phyloP scores from a whole-genome alignment of 129 eudicot species.

The Centella asiatica region DNA sequence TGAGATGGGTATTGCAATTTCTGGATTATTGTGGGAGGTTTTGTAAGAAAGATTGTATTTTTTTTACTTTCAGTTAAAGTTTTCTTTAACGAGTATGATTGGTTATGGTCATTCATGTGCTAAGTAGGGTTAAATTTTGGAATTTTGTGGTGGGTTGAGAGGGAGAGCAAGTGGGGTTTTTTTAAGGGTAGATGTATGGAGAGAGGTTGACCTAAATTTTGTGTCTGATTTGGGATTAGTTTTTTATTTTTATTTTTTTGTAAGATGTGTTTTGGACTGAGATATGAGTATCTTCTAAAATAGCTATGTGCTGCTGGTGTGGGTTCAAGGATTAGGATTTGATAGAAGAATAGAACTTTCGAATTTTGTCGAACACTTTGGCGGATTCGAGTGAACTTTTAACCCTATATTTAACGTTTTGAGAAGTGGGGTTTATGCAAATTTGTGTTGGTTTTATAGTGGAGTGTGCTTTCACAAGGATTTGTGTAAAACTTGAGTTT shows the following conservation, averaged over 20 bases:
- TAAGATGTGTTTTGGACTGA: constrained; percentile 20
- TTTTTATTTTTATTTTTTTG: background rate
- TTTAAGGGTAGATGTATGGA: constrained; percentile 18
- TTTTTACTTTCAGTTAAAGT: constrained; percentile 1
- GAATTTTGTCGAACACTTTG: constrained; percentile 15
- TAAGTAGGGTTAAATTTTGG: constrained; percentile 45
- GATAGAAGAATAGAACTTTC: constrained; percentile 16
- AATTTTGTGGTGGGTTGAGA: constrained; percentile 46
- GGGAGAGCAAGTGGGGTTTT: constrained; percentile 39
- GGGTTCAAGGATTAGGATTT: constrained; percentile 17
- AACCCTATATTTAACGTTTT: background rate
- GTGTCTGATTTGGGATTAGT: constrained; percentile 34
- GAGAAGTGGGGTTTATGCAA: constrained; percentile 15
- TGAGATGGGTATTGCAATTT: constrained; percentile 2
- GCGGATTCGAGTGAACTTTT: constrained; percentile 12
- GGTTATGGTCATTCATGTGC: constrained; percentile 5
- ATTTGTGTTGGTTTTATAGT: constrained; percentile 9
- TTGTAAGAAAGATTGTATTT: background rate
- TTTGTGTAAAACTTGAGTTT: constrained; percentile 17
- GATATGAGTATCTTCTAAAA: constrained; percentile 28
- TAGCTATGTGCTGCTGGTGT: constrained; percentile 24
- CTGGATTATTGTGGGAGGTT: background rate
- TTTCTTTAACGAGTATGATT: constrained; percentile 21
- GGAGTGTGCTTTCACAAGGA: constrained; percentile 11
- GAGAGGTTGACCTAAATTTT: constrained; percentile 85